Evolutionary conservation across 2,329 filamentous ascomycete genomes (phyloP).

Genomic region (Verticillium alfalfae): DNA sequence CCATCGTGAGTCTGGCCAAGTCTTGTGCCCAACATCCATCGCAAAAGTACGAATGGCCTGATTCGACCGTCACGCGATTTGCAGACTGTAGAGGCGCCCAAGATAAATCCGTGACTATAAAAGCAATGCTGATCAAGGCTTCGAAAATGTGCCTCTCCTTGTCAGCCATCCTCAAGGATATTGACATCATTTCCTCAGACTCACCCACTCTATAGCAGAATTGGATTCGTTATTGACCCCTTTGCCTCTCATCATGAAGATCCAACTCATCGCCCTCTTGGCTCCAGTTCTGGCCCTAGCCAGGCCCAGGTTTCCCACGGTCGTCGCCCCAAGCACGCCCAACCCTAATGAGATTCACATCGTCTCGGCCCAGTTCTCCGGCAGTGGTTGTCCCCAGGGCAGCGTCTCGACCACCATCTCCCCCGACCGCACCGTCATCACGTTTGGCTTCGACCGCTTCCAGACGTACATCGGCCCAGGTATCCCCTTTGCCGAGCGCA

Average conservation of each 20-base stretch:
- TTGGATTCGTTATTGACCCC: background rate
- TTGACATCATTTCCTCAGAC: background rate
- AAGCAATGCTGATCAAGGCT: background rate
- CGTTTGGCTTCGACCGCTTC: slow-evolving; percentile 40
- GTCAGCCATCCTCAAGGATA: background rate
- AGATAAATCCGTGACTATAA: background rate
- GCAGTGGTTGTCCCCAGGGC: slow-evolving; percentile 38
- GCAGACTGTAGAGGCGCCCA: background rate
- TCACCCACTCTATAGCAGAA: background rate
- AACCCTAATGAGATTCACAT: slow-evolving; percentile 34
- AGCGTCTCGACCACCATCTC: slow-evolving; percentile 35
- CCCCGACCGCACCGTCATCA: slow-evolving; percentile 37
- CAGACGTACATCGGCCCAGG: slow-evolving; percentile 42
- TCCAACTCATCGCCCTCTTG: slow-evolving; percentile 24
- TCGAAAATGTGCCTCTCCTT: too few species aligned
- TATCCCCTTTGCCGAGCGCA: slow-evolving; percentile 24
- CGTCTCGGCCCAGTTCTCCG: slow-evolving; percentile 30
- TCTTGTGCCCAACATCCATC: background rate
- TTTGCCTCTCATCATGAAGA: slow-evolving; percentile 24
- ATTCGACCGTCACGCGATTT: background rate
- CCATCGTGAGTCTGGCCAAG: background rate
- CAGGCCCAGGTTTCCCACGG: slow-evolving; percentile 22
- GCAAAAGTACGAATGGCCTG: background rate
- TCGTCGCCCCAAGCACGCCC: slow-evolving; percentile 25
- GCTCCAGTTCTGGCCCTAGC: slow-evolving; percentile 30